phyloP scores from a whole-genome alignment of 805 yeast genomes.

The Pichia sporocuriosa region DNA sequence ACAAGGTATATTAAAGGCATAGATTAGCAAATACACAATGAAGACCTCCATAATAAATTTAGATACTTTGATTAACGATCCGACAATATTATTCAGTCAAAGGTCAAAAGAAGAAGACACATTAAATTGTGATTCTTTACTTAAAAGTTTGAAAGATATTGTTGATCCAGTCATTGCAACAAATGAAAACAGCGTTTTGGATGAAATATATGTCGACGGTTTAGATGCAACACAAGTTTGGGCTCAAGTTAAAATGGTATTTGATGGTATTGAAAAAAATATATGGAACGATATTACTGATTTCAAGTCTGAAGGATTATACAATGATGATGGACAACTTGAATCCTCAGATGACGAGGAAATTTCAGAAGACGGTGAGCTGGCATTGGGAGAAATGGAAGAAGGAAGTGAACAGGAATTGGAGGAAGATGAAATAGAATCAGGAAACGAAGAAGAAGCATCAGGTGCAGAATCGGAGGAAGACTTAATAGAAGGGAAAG shows the following conservation, averaged over 20 bases:
- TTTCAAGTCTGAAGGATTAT: conserved; percentile 32
- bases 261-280: conserved; percentile 68
- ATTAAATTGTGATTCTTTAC: conserved; percentile 9
- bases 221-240: conserved; percentile 86
- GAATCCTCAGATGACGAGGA: conserved; percentile 24
- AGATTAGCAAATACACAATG: no score
- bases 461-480: no score
- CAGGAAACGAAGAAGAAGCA: conserved; percentile 23
- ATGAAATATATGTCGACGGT: conserved; percentile 79
- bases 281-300: conserved; percentile 50
- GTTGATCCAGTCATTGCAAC: conserved; percentile 21
- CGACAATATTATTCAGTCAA: conserved; percentile 8
- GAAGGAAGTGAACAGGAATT: conserved; percentile 24
- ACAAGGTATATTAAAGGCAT: no score
- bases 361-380: conserved; percentile 23
- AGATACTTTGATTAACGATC: conserved; percentile 9
- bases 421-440: conserved; percentile 21
- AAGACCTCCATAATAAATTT: no score
- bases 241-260: conserved; percentile 83
- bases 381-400: conserved; percentile 16
- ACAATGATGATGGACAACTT: conserved; percentile 14
- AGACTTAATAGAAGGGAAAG: no score
- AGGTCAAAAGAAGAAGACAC: not conserved
- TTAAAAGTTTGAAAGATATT: conserved; percentile 11
- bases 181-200: conserved; percentile 55